phyloP scores from a whole-genome alignment of 768 basidiomycete genomes.

The Calocera viscosa region DNA sequence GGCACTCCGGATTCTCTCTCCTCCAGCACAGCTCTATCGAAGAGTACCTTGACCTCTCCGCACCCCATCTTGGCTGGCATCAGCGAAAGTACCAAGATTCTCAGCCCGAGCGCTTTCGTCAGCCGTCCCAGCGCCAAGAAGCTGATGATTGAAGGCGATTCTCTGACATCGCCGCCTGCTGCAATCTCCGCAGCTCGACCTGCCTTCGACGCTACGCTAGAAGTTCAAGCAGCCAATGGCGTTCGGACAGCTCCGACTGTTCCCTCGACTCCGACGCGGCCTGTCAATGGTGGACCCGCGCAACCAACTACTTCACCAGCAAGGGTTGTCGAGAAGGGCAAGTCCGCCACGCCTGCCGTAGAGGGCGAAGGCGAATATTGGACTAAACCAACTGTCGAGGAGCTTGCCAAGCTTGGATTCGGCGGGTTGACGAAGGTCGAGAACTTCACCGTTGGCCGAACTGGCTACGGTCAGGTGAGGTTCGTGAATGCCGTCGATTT shows the following conservation, averaged over 20 bases:
- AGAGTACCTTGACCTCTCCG: neutral
- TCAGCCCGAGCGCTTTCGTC: neutral
- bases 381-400: conserved; percentile 64
- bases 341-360: neutral
- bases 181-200: neutral
- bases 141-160: neutral
- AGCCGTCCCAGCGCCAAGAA: neutral
- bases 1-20: neutral
- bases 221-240: neutral
- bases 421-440: conserved; percentile 60
- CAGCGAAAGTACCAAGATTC: neutral
- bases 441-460: conserved; percentile 77
- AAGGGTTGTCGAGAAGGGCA: conserved; percentile 21
- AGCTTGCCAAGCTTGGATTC: conserved; percentile 57
- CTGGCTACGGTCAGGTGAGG: conserved; percentile 77
- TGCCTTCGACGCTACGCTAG: neutral
- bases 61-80: neutral
- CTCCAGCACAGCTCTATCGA: neutral
- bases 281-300: neutral
- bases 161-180: neutral
- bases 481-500: conserved; percentile 71
- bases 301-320: neutral
- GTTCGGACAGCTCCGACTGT: neutral
- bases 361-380: conserved; percentile 73
- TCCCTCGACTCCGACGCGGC: neutral